Evolutionary conservation across 768 basidiomycete species (phyloP).

Genomic region (Tricholoma sp.): DNA sequence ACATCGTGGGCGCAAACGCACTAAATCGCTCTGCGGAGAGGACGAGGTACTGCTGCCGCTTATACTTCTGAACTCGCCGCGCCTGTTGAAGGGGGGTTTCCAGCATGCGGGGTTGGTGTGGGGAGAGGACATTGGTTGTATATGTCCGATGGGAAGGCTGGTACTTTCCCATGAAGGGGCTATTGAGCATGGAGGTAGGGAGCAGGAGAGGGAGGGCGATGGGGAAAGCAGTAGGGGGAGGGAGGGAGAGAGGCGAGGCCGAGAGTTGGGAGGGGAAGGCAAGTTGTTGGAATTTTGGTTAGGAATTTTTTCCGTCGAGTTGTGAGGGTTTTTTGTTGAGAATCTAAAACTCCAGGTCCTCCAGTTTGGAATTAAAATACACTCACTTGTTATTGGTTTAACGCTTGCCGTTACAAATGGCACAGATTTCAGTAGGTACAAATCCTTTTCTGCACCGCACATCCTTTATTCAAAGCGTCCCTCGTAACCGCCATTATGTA

Average conservation of each 20-base stretch:
- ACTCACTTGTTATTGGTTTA: constrained; percentile 76
- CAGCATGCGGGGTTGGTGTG: constrained; percentile 10
- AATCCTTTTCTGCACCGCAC: background rate
- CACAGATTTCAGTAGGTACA: constrained; percentile 60
- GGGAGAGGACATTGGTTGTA: constrained; percentile 12
- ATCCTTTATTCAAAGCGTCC: constrained; percentile 40
- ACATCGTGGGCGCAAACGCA: constrained; percentile 3
- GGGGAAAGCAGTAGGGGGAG: background rate
- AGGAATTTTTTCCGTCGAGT: constrained; percentile 15
- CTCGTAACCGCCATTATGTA: constrained; percentile 68
- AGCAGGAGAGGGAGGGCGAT: background rate
- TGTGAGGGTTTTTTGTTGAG: background rate
- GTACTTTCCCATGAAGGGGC: background rate
- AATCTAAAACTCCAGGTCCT: constrained; percentile 46
- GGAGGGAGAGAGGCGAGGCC: constrained; percentile 15
- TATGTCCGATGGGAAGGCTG: constrained; percentile 9
- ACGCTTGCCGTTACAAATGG: constrained; percentile 70
- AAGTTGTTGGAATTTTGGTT: constrained; percentile 73
- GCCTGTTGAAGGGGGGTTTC: constrained; percentile 12
- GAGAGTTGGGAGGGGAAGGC: constrained; percentile 48
- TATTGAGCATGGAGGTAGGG: background rate
- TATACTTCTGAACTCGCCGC: constrained; percentile 14
- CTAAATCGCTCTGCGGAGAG: constrained; percentile 11
- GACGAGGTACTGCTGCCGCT: constrained; percentile 12
- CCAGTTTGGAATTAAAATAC: constrained; percentile 82